Base-by-base conservation (phyloP, 352 stramenopile genomes). In the Phytophthora tubulina region DNA sequence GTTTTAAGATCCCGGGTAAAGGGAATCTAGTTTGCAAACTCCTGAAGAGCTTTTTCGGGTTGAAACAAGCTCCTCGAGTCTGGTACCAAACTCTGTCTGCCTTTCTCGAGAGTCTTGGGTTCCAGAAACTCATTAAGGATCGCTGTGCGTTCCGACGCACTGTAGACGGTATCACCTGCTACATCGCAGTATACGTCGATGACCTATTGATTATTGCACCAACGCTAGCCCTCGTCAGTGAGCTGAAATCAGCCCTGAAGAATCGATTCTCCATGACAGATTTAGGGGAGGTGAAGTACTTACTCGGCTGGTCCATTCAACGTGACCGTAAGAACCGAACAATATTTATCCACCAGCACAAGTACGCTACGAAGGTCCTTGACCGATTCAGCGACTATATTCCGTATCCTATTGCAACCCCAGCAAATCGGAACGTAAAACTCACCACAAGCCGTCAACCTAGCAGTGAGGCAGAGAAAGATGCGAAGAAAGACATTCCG, bases 311-410 rank as follows among this genome's bases (percentile, higher is more conserved):
- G n/a, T n/a, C n/a, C n/a, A n/a, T n/a, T 53, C 33, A 63, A 59
- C 30, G 58, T 17, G 52, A 69, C 33, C 50, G 33, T 58, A 69
- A 73, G 32, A 58, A 46, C 17, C 59, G 67, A 61, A 70, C 67
- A 33, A 70, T 66, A 7, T 70, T 62, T 49, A 66, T 65, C 42
- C n/a, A n/a, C n/a, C n/a, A n/a, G n/a, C 44, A 66, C 36, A 70
- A 70, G 11, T 70, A 74, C 45, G 67, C 67, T 65, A 74, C 67
- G 38, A 70, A 64, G 59, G 59, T 70, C 51, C 27, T 74, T 51
- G 64, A 72, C 41, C 21, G 21, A 1, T 21, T 21, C 21, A 21
- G 21, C 21, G 21, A 21, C 21, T 1, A 21, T 21, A 21, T 21
- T 21, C 21, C 21, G 21, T 21, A 1, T 21, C 21, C 21, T 21